These are phyloP conservation scores for Fusarium veterinarium DNA, from an alignment of 2,329 filamentous ascomycete species.

Conservation along the genomic window DNA sequence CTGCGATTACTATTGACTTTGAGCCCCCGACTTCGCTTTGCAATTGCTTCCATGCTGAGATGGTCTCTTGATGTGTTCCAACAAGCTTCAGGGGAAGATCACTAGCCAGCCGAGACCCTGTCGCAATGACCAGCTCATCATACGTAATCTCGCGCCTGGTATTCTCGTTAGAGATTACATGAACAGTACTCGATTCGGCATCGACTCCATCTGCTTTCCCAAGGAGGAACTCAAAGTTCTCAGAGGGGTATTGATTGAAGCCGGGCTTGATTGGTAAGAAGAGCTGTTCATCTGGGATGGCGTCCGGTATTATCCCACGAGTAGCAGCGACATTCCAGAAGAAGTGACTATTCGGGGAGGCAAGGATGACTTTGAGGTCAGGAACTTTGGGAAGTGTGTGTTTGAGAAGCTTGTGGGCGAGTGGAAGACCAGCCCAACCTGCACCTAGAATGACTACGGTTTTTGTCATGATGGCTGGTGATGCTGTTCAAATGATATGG, in stretches of 20 bases:
- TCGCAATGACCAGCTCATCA: slow-evolving; percentile 65
- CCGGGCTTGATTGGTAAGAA: slow-evolving; percentile 58
- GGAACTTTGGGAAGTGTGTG: slow-evolving; percentile 56
- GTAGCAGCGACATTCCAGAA: slow-evolving; percentile 68
- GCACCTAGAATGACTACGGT: slow-evolving; percentile 66
- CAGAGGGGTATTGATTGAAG: slow-evolving; percentile 58
- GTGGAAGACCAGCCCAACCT: slow-evolving; percentile 61
- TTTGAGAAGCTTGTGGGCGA: slow-evolving; percentile 64
- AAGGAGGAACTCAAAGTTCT: slow-evolving; percentile 61
- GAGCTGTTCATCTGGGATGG: slow-evolving; percentile 59
- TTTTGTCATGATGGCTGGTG: slow-evolving; percentile 54
- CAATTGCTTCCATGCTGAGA: slow-evolving; percentile 50
- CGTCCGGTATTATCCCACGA: slow-evolving; percentile 63
- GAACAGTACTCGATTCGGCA: slow-evolving; percentile 50
- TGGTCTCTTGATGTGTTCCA: slow-evolving; percentile 57
- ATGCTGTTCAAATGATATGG: background rate
- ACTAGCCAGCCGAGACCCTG: slow-evolving; percentile 59
- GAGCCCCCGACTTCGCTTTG: slow-evolving; percentile 38
- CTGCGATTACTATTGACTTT: slow-evolving; percentile 52
- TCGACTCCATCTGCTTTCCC: slow-evolving; percentile 56
- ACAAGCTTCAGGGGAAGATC: slow-evolving; percentile 60
- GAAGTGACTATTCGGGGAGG: slow-evolving; percentile 65
- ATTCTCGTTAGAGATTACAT: slow-evolving; percentile 49
- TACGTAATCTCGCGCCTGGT: slow-evolving; percentile 53
- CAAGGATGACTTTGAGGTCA: slow-evolving; percentile 62